Percentiles rank a stretch among this genome's conserved stretches.
Conservation (phyloP, 306 rosid species). For the Acmispon strigosus region DNA sequence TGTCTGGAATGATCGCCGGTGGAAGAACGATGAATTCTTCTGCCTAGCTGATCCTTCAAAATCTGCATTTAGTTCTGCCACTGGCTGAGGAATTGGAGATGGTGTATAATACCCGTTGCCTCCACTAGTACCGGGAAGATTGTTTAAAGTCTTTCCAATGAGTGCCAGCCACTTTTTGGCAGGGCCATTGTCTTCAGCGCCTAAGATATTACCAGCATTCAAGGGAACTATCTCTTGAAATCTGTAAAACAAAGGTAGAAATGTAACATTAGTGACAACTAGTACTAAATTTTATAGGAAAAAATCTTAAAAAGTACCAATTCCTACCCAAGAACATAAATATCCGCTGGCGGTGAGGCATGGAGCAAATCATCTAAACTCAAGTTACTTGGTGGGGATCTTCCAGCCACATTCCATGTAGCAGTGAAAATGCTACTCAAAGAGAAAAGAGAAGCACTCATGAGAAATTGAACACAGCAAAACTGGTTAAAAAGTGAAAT, state of each 20-base stretch:
- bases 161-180: slow-evolving; percentile 97
- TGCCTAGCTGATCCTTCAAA: slow-evolving; percentile 94
- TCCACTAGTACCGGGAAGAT: slow-evolving; percentile 88
- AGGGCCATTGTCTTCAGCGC: slow-evolving; percentile 98
- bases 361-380: slow-evolving; percentile 92
- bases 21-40: slow-evolving; percentile 86
- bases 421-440: slow-evolving; percentile 79
- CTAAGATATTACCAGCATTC: slow-evolving; percentile 94
- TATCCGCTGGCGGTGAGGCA: slow-evolving; percentile 93
- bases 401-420: slow-evolving; percentile 99
- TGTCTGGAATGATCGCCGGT: slow-evolving; percentile 89
- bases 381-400: slow-evolving; percentile 85
- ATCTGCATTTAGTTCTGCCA: slow-evolving; percentile 84
- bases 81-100: slow-evolving; percentile 90
- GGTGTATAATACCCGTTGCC: slow-evolving; percentile 75
- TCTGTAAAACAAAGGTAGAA: slow-evolving; percentile 38
- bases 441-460: slow-evolving; percentile 10
- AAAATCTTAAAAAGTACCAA: background rate
- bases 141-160: slow-evolving; percentile 81
- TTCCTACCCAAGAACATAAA: slow-evolving; percentile 95
- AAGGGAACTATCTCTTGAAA: slow-evolving; percentile 99
- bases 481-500: background rate
- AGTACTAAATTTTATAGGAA: background rate
- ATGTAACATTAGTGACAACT: slow-evolving; percentile 4
- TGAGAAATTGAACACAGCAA: slow-evolving; percentile 17